phyloP scores from a whole-genome alignment of 1,139 yeast genomes.

The Pichia sp. region DNA sequence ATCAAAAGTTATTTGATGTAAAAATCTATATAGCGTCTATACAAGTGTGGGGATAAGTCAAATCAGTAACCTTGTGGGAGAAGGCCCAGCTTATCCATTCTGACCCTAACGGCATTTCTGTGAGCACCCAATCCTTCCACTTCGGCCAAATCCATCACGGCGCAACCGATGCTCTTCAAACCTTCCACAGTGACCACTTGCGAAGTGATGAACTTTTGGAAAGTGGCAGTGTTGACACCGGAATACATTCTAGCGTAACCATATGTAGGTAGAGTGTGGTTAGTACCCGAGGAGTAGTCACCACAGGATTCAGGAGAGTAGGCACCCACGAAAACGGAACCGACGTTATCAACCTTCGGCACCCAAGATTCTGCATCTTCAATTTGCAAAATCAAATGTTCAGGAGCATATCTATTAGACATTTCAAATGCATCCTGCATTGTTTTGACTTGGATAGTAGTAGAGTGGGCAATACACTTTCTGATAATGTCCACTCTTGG shows the following conservation, averaged over 20 bases:
- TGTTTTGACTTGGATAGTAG: constrained; percentile 58
- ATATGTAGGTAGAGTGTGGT: constrained; percentile 95
- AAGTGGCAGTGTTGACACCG: constrained; percentile 93
- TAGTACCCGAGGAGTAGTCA: constrained; percentile 95
- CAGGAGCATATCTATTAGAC: constrained; percentile 93
- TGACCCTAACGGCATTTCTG: constrained; percentile 88
- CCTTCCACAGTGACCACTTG: constrained; percentile 88
- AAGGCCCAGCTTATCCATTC: constrained; percentile 72
- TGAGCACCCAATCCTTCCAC: constrained; percentile 97
- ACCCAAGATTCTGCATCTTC: constrained; percentile 69
- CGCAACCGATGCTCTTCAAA: constrained; percentile 77
- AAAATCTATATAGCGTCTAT: too few relatives aligned
- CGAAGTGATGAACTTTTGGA: constrained; percentile 90
- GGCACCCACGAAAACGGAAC: constrained; percentile 92
- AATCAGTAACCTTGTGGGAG: constrained; percentile 14
- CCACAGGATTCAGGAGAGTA: constrained; percentile 98
- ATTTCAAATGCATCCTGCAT: constrained; percentile 73
- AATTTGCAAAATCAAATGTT: constrained; percentile 88
- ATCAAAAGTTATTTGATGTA: too few relatives aligned
- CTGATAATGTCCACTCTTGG: constrained; percentile 94
- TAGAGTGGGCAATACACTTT: constrained; percentile 86
- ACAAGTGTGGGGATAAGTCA: not conserved
- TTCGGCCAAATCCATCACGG: constrained; percentile 94
- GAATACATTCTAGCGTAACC: constrained; percentile 97
- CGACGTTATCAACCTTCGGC: constrained; percentile 78